A percentile compares a stretch with the other conserved stretches of the same genome.
These are phyloP conservation scores for Gossypium gossypioides DNA, from an alignment of 441 rosid genomes.

Conservation along the genomic window DNA sequence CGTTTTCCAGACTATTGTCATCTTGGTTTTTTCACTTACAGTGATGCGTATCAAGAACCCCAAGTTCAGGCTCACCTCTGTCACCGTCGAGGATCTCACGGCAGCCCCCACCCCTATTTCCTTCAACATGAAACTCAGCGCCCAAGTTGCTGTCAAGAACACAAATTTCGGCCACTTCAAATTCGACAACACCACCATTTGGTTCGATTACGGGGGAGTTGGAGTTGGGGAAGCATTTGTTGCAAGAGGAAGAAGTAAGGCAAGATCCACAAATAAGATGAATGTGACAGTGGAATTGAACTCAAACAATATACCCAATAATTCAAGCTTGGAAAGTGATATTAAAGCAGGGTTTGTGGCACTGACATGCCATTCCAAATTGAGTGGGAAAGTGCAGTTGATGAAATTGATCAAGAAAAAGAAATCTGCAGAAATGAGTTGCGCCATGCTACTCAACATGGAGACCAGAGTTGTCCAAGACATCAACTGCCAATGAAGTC, in stretches of 20 bases:
- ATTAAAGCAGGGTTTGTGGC: slow-evolving; percentile 34
- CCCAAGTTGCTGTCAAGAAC: slow-evolving; percentile 37
- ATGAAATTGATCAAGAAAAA: slow-evolving; percentile 15
- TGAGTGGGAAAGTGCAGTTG: slow-evolving; percentile 37
- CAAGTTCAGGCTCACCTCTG: background rate
- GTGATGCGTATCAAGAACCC: slow-evolving; percentile 7
- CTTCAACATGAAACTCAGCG: slow-evolving; percentile 30
- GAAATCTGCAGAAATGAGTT: slow-evolving; percentile 2
- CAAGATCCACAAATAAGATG: slow-evolving; percentile 29
- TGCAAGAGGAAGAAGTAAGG: slow-evolving; percentile 26
- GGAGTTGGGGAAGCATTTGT: slow-evolving; percentile 31
- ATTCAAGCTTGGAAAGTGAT: slow-evolving; percentile 18
- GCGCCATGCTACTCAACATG: background rate
- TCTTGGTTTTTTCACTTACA: background rate
- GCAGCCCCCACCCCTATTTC: slow-evolving; percentile 8
- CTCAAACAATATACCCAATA: slow-evolving; percentile 13
- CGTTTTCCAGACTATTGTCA: background rate
- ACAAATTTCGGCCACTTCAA: slow-evolving; percentile 46
- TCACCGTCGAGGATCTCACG: slow-evolving; percentile 16
- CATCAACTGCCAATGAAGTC: background rate
- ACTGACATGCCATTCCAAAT: slow-evolving; percentile 25
- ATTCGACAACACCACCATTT: slow-evolving; percentile 20
- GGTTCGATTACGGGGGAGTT: slow-evolving; percentile 20
- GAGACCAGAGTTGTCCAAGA: background rate
- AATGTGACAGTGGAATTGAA: slow-evolving; percentile 23